These are phyloP conservation scores for Porcisia hertigi DNA, from an alignment of 208 protist species.

Conservation along the genomic window DNA sequence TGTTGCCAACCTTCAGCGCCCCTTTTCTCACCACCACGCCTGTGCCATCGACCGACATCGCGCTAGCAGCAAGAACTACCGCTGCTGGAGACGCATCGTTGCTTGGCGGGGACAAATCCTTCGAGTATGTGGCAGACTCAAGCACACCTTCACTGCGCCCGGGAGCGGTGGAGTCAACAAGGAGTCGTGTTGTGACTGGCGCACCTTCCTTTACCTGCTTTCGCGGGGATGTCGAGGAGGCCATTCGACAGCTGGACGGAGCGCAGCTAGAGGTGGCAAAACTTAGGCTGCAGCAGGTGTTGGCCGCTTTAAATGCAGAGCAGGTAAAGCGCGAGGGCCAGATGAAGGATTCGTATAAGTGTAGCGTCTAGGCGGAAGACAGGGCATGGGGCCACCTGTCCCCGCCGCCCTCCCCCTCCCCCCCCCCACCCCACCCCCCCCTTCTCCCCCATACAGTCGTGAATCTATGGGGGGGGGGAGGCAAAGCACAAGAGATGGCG, in stretches of 20 bases:
- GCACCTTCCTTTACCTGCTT: conserved; percentile 21
- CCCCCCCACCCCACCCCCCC: background rate
- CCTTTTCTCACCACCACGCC: conserved; percentile 7
- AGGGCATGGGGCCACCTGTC: background rate
- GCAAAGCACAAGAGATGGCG: no score
- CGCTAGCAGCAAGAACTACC: background rate
- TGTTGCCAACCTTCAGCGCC: conserved; percentile 21
- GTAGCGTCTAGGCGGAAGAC: background rate
- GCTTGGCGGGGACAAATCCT: background rate
- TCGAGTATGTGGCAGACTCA: background rate
- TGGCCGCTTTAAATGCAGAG: conserved; percentile 18
- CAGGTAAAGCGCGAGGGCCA: background rate
- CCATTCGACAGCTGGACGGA: conserved; percentile 20
- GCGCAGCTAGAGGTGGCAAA: conserved; percentile 39
- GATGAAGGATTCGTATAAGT: background rate
- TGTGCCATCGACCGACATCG: background rate
- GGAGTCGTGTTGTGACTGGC: background rate
- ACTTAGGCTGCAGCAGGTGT: conserved; percentile 33
- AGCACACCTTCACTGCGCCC: background rate
- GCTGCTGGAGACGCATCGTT: background rate
- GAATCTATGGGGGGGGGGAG: background rate
- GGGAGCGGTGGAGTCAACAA: background rate
- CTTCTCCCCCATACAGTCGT: background rate
- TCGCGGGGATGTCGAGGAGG: conserved; percentile 29
- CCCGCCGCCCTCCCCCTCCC: background rate